These are phyloP conservation scores for Vanrija humicola DNA, from an alignment of 1,284 basidiomycete genomes.

Conservation along the genomic window DNA sequence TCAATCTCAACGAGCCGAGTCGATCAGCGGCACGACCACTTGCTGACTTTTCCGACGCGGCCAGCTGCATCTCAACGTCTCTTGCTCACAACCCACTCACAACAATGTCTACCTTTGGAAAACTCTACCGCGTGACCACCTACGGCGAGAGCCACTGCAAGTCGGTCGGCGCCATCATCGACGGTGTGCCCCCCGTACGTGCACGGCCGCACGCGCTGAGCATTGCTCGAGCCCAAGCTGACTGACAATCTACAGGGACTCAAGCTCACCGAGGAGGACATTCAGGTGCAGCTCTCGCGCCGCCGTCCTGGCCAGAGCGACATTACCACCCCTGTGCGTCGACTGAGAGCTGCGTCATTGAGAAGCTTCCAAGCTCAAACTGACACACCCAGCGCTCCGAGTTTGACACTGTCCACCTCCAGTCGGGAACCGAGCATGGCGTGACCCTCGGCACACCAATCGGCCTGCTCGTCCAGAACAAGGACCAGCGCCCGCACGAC, in stretches of 20 bases:
- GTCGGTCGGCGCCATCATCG: constrained; percentile 95
- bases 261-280: constrained; percentile 71
- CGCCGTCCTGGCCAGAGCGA: constrained; percentile 93
- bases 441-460: constrained; percentile 97
- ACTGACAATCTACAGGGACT: constrained; percentile 62
- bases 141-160: constrained; percentile 98
- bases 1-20: not conserved
- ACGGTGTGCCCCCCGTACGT: constrained; percentile 76
- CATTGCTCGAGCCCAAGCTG: not conserved
- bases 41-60: not conserved
- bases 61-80: constrained; percentile 1
- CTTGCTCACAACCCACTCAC: constrained; percentile 8
- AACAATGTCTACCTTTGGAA: constrained; percentile 88
- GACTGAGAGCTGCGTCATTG: not conserved
- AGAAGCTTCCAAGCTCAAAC: not conserved
- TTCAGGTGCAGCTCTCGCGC: constrained; percentile 88
- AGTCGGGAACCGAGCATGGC: constrained; percentile 90
- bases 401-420: constrained; percentile 89
- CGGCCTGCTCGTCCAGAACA: constrained; percentile 90
- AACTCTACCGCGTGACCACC: constrained; percentile 87
- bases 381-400: constrained; percentile 75
- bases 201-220: not conserved
- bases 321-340: constrained; percentile 85
- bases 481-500: constrained; percentile 97
- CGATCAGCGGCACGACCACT: not conserved